phyloP scores from a whole-genome alignment of 2,329 filamentous ascomycete species.

The Trichoderma semiorbis region DNA sequence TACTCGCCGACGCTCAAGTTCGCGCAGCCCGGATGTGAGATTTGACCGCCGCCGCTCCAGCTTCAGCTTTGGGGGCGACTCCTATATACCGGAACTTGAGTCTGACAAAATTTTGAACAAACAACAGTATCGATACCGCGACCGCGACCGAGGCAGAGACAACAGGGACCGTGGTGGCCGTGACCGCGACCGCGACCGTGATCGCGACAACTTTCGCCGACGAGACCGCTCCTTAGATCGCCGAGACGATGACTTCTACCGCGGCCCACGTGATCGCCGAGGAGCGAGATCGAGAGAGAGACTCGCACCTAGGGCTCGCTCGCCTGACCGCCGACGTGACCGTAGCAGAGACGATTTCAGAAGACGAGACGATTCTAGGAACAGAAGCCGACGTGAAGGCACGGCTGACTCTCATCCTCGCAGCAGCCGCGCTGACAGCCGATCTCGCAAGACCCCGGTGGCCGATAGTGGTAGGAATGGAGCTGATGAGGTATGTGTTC shows the following conservation, averaged over 20 bases:
- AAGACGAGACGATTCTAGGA: constrained; percentile 69
- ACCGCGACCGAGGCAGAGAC: constrained; percentile 48
- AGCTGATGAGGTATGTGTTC: constrained; percentile 42
- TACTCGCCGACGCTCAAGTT: constrained; percentile 55
- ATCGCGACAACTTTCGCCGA: constrained; percentile 58
- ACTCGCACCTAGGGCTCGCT: constrained; percentile 56
- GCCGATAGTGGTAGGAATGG: constrained; percentile 48
- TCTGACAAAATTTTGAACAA: constrained; percentile 38
- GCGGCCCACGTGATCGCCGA: constrained; percentile 53
- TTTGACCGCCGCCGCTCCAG: not conserved
- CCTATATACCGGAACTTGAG: constrained; percentile 20
- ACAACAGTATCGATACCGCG: constrained; percentile 56
- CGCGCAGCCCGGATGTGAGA: constrained; percentile 63
- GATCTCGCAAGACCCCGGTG: constrained; percentile 48
- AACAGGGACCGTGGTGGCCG: constrained; percentile 51
- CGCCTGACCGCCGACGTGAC: constrained; percentile 56
- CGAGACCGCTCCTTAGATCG: constrained; percentile 68
- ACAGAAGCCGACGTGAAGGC: constrained; percentile 61
- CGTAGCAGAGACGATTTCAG: constrained; percentile 64
- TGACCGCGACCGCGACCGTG: constrained; percentile 46
- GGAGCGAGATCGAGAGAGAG: constrained; percentile 63
- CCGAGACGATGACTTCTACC: constrained; percentile 62
- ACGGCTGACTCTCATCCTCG: constrained; percentile 68
- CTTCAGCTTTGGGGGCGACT: constrained; percentile 19
- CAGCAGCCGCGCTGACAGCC: constrained; percentile 63